Conservation (phyloP, 345 rosid genomes). For the Eucalyptus curtisii region DNA sequence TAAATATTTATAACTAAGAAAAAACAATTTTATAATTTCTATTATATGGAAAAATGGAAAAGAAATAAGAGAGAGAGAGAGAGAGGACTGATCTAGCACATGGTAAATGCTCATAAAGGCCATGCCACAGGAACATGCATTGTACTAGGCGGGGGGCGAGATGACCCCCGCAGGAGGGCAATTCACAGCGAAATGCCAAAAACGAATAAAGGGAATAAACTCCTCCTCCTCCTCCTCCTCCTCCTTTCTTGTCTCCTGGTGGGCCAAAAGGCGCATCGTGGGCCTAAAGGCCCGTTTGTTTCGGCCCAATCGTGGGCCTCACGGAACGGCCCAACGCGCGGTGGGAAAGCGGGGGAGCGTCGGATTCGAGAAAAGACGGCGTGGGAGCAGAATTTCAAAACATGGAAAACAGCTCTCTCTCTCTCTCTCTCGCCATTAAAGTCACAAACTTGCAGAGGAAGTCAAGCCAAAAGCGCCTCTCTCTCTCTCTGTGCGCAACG, state of each 20-base stretch:
- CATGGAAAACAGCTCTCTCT: background rate
- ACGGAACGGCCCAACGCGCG: background rate
- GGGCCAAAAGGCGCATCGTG: background rate
- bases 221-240: background rate
- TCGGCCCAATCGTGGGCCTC: background rate
- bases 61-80: background rate
- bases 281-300: background rate
- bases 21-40: background rate
- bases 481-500: background rate
- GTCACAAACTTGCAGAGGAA: background rate
- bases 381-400: background rate
- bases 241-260: background rate
- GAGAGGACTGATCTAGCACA: background rate
- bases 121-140: accelerated
- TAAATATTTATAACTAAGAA: no score
- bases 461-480: background rate
- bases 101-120: background rate
- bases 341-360: background rate
- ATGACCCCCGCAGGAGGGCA: background rate
- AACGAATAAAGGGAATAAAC: no score
- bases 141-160: background rate
- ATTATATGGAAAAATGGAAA: background rate
- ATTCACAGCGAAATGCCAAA: background rate
- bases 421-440: background rate
- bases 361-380: background rate